These are phyloP conservation scores for Petasospora rhodanensis DNA, from an alignment of 1,139 yeast genomes.

Conservation along the genomic window DNA sequence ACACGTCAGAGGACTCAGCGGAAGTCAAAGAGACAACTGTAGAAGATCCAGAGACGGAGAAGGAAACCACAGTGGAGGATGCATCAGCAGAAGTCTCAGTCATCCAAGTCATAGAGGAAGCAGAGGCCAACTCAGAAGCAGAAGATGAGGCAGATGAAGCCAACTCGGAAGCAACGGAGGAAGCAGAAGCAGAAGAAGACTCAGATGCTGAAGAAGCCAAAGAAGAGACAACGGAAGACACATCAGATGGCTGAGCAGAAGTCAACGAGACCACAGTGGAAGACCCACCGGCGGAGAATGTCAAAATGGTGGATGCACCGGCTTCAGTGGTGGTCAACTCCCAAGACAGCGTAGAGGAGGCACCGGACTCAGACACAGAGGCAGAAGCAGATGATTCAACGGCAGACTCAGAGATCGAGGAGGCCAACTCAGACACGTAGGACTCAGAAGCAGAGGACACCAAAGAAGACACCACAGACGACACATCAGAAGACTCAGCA, in stretches of 20 bases:
- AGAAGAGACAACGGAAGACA: background rate
- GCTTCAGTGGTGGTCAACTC: too few relatives aligned
- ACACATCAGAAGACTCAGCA: constrained; percentile 2
- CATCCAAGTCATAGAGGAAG: constrained; percentile 4
- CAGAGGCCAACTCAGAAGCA: constrained; percentile 6
- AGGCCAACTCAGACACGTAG: too few relatives aligned
- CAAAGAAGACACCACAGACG: constrained; percentile 8
- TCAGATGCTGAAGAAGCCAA: background rate
- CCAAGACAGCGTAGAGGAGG: too few relatives aligned
- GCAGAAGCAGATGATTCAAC: too few relatives aligned
- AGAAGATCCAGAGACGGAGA: constrained; percentile 9
- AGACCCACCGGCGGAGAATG: too few relatives aligned
- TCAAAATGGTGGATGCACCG: too few relatives aligned
- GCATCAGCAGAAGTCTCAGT: constrained; percentile 4
- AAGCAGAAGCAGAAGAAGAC: background rate
- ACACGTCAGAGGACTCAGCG: constrained; percentile 4
- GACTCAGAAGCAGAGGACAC: constrained; percentile 6
- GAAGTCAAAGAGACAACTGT: constrained; percentile 8
- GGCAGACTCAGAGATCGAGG: too few relatives aligned
- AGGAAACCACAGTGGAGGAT: background rate
- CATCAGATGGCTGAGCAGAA: background rate
- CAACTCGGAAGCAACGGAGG: constrained; percentile 5
- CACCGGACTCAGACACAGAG: too few relatives aligned
- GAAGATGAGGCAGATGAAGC: constrained; percentile 8
- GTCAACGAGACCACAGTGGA: background rate